Evolutionary conservation across 768 basidiomycete species (phyloP), one percentile per base, ranked within the genome.

Genomic region (Boletus tomentosulus): DNA sequence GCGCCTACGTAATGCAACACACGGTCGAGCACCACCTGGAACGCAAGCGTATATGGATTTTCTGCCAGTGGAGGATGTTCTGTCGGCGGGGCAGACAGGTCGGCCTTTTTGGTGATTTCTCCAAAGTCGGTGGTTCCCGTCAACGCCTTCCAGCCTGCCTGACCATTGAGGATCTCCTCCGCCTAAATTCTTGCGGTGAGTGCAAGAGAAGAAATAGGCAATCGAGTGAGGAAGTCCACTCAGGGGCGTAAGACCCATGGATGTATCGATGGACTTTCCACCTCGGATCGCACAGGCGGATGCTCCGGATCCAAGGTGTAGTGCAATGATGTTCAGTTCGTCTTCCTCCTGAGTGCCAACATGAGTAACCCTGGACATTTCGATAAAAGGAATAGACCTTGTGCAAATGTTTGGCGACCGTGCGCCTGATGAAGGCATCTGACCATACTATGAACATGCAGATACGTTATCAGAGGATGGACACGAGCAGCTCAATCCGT

Each of bases 191-290:
- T 15, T 30, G 12, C 27, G n/a, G 22, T 62, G 19, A 62, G 54
- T 9, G 1, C 45, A 16, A 27, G 30, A 55, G 2, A 16, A 27
- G 35, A 9, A 9, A 19, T 25, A 33, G 0, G 31, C 2, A 33
- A 33, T 11, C 31, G 31, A 33, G 19, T 19, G 19, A 3, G 93
- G 92, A 0, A 96, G 74, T 2, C 92, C 92, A 51, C 84, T 83
- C n/a, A 93, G 70, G 4, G 92, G 93, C 1, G 94, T 94, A 35
- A 97, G 79, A 3, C 92, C 93, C 94, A 97, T 97, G 35, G 83
- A 86, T 1, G 92, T 95, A 69, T 96, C 91, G 58, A 86, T 76
- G 22, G 88, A 90, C 55, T 78, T 72, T 22, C 94, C 94, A 37
- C 75, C 65, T 46, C 77, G 76, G 66, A 96, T 86, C 16, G 84